Conservation (phyloP, 129 eudicot genomes). For the Apium graveolens region DNA sequence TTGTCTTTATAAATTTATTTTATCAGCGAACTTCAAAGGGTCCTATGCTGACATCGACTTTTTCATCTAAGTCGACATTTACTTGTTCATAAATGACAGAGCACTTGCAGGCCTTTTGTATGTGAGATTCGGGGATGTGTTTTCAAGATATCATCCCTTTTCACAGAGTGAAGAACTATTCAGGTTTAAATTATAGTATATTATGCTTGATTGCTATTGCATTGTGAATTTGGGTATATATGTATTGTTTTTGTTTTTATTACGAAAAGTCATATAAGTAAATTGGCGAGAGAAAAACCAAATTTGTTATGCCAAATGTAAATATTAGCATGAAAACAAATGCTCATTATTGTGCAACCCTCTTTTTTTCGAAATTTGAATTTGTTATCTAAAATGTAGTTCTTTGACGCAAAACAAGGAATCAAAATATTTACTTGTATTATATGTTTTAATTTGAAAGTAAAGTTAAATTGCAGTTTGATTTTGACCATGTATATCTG, state of each 20-base stretch:
- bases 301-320: background rate
- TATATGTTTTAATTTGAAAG: background rate
- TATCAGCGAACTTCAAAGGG: background rate
- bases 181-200: constrained; percentile 41
- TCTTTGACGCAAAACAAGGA: background rate
- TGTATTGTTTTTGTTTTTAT: background rate
- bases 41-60: background rate
- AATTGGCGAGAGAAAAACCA: background rate
- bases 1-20: background rate
- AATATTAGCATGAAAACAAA: background rate
- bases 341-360: background rate
- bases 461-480: background rate
- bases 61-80: background rate
- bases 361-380: background rate
- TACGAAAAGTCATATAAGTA: background rate
- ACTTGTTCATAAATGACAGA: constrained; percentile 34
- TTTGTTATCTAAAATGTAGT: background rate
- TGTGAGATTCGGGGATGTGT: constrained; percentile 90
- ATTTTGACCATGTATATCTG: background rate
- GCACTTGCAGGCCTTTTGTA: constrained; percentile 69
- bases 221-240: background rate
- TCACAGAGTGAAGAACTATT: constrained; percentile 80
- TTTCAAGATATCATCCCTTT: constrained; percentile 69
- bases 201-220: background rate
- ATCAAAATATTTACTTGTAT: background rate